These are phyloP conservation scores for Crataegus laevigata DNA, from an alignment of 306 rosid genomes.

Conservation along the genomic window DNA sequence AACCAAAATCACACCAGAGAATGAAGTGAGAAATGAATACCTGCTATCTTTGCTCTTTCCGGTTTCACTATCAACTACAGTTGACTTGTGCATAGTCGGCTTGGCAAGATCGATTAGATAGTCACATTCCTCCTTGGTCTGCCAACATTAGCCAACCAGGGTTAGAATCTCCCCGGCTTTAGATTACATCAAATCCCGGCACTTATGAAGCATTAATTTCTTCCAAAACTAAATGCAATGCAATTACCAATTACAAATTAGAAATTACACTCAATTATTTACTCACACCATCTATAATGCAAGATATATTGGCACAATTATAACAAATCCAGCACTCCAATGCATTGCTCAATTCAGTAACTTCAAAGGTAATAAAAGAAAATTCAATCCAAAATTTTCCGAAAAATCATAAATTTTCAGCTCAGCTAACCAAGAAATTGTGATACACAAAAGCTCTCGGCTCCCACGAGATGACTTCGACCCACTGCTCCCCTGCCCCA, in stretches of 20 bases:
- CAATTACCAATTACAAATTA: not conserved
- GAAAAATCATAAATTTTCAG: not conserved
- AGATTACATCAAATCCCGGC: not conserved
- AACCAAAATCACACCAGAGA: conserved; percentile 9
- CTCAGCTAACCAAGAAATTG: conserved; percentile 64
- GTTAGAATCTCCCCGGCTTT: conserved; percentile 20
- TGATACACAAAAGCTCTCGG: conserved; percentile 94
- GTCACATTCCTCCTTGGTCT: conserved; percentile 85
- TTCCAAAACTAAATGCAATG: not conserved
- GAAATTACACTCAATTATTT: not conserved
- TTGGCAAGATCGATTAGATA: conserved; percentile 69
- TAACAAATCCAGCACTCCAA: not conserved
- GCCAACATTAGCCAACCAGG: conserved; percentile 31
- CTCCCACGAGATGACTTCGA: conserved; percentile 92
- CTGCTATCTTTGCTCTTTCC: conserved; percentile 98
- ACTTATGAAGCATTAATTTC: not conserved
- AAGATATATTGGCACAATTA: not conserved
- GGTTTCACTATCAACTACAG: conserved; percentile 84
- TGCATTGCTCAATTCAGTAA: not conserved
- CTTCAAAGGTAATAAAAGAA: not conserved
- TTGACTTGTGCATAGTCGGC: conserved; percentile 78
- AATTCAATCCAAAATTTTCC: not conserved
- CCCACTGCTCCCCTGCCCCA: conserved; percentile 64
- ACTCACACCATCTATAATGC: not conserved
- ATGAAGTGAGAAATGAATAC: conserved; percentile 30